Conservation (phyloP, 192 early-diverging fungal species). For the Mortierella hygrophila region DNA sequence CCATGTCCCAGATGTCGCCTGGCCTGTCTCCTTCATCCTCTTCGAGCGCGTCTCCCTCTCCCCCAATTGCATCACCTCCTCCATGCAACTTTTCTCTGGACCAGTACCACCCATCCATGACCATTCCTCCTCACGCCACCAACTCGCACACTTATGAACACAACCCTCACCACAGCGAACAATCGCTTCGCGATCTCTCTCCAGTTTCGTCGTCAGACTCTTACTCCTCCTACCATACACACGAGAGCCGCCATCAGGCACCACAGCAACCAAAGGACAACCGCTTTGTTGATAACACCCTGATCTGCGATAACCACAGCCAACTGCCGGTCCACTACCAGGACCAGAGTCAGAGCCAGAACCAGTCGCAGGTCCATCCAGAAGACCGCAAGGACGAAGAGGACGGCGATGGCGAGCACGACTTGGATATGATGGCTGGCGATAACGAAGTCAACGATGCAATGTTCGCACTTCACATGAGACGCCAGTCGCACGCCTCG, state of each 20-base stretch:
- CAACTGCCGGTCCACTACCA: not conserved
- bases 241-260: not conserved
- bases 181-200: not conserved
- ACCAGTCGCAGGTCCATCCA: not conserved
- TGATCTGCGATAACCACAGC: not conserved
- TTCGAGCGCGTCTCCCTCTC: conserved; percentile 12
- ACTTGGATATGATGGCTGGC: not conserved
- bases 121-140: not conserved
- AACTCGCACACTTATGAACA: not conserved
- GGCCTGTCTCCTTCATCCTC: conserved; percentile 30
- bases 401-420: conserved; percentile 7
- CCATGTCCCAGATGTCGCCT: conserved; percentile 41
- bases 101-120: conserved; percentile 6
- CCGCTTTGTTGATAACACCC: not conserved
- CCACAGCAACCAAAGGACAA: not conserved
- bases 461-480: conserved; percentile 20
- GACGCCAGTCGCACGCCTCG: conserved; percentile 12
- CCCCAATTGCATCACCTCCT: conserved; percentile 20
- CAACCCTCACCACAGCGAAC: not conserved
- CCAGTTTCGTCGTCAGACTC: not conserved
- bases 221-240: not conserved
- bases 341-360: not conserved
- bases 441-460: conserved; percentile 5
- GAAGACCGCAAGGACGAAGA: not conserved
- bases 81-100: conserved; percentile 5